These are phyloP conservation scores for Pueraria montana DNA, from an alignment of 306 rosid genomes.

Conservation along the genomic window DNA sequence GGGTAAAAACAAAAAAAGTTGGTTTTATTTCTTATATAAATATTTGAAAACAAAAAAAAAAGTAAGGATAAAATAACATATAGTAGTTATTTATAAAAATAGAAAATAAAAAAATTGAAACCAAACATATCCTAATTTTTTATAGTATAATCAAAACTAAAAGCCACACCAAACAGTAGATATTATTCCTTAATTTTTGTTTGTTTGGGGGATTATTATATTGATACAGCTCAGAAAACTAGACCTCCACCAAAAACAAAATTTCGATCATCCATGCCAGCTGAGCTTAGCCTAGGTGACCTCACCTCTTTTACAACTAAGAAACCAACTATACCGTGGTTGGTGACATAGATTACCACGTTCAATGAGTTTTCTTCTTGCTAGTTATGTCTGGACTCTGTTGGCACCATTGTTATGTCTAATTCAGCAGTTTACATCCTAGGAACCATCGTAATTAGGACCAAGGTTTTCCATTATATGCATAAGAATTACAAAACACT, in stretches of 20 bases:
- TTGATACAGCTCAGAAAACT: conserved; percentile 27
- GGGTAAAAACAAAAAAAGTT: background rate
- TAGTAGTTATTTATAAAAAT: background rate
- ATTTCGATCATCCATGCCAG: background rate
- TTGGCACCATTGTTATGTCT: background rate
- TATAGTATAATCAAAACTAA: background rate
- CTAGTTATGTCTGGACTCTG: background rate
- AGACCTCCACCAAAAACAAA: background rate
- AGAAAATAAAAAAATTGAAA: no score
- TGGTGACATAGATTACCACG: conserved; percentile 11
- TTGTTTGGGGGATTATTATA: background rate
- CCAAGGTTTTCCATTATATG: background rate
- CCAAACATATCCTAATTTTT: background rate
- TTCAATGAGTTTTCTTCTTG: conserved; percentile 3
- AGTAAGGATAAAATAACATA: background rate
- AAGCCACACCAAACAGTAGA: background rate
- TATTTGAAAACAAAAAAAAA: background rate
- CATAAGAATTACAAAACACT: background rate
- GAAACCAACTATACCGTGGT: background rate
- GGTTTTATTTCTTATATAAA: background rate
- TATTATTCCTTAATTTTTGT: background rate
- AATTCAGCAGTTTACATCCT: background rate
- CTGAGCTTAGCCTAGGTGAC: conserved; percentile 1
- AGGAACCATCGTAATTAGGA: conserved; percentile 8
- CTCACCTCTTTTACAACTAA: background rate